Conservation (phyloP, 1,284 basidiomycete species). For the Coniophora puteana region DNA sequence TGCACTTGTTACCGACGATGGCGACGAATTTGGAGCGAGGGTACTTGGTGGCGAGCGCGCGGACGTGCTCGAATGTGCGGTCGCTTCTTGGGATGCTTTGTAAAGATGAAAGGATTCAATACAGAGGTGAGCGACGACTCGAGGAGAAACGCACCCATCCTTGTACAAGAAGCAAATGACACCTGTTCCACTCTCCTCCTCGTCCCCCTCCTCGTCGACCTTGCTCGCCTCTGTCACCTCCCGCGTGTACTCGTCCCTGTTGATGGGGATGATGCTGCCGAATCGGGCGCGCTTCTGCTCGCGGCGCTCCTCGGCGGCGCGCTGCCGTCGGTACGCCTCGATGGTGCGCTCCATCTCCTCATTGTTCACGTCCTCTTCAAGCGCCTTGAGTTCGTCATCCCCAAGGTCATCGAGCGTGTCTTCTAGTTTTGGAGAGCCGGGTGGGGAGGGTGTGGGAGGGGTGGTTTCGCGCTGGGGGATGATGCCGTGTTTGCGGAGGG, state of each 20-base stretch:
- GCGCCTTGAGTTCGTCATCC: slow-evolving; percentile 61
- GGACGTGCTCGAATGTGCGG: slow-evolving; percentile 70
- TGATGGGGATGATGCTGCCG: slow-evolving; percentile 86
- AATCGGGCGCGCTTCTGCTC: slow-evolving; percentile 70
- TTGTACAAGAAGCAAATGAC: slow-evolving; percentile 91
- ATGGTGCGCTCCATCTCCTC: slow-evolving; percentile 81
- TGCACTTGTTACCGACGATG: slow-evolving; percentile 94
- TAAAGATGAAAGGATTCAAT: slow-evolving; percentile 3
- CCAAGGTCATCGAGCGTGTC: slow-evolving; percentile 68
- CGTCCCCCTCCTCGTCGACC: slow-evolving; percentile 61
- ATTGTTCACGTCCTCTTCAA: slow-evolving; percentile 65
- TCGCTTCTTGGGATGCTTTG: slow-evolving; percentile 81
- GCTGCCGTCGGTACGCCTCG: slow-evolving; percentile 63
- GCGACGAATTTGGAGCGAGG: slow-evolving; percentile 95
- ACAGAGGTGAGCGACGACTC: neutral
- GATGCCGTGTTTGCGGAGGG: slow-evolving; percentile 88
- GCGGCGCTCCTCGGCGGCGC: slow-evolving; percentile 63
- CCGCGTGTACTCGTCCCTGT: slow-evolving; percentile 89
- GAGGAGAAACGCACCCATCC: slow-evolving; percentile 59
- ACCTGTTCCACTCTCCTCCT: slow-evolving; percentile 70
- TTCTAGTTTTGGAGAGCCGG: slow-evolving; percentile 59
- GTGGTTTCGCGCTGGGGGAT: slow-evolving; percentile 71
- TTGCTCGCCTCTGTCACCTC: slow-evolving; percentile 94
- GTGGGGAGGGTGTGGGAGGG: slow-evolving; percentile 73
- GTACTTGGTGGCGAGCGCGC: slow-evolving; percentile 74